phyloP scores from a whole-genome alignment of 2,329 filamentous ascomycete species.

The Daldinia sp. region DNA sequence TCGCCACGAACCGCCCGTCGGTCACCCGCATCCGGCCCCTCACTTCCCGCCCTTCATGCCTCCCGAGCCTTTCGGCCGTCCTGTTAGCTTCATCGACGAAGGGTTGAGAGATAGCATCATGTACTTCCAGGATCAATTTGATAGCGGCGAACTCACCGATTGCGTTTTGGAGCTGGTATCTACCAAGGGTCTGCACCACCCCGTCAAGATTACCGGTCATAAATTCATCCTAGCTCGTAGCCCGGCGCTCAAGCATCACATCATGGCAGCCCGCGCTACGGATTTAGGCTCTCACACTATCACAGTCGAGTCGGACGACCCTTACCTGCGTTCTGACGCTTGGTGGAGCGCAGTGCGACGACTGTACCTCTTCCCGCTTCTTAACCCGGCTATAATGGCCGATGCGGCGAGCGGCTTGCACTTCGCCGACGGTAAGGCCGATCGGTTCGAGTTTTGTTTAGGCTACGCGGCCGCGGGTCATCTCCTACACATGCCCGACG shows the following conservation, averaged over 20 bases:
- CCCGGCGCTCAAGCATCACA: conserved; percentile 54
- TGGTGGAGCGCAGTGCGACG: conserved; percentile 69
- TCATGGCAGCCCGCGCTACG: conserved; percentile 51
- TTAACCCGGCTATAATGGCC: conserved; percentile 53
- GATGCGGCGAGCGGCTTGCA: conserved; percentile 50
- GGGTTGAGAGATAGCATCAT: conserved; percentile 47
- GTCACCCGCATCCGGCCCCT: conserved; percentile 30
- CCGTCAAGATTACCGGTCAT: conserved; percentile 65
- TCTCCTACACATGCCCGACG: conserved; percentile 66
- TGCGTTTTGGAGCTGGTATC: conserved; percentile 58
- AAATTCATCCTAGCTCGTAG: conserved; percentile 68
- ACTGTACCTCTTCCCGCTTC: conserved; percentile 67
- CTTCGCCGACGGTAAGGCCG: conserved; percentile 56
- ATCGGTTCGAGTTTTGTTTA: conserved; percentile 67
- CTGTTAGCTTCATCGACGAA: conserved; percentile 41
- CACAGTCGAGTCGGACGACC: conserved; percentile 63
- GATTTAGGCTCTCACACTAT: conserved; percentile 55
- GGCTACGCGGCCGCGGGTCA: conserved; percentile 74
- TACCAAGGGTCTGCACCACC: conserved; percentile 52
- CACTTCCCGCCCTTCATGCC: conserved; percentile 49
- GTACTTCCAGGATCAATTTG: conserved; percentile 56
- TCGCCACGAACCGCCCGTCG: conserved; percentile 41
- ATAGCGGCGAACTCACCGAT: conserved; percentile 57
- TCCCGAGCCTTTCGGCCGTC: conserved; percentile 43
- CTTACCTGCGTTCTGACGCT: conserved; percentile 66